phyloP scores from a whole-genome alignment of 2,329 filamentous ascomycete genomes.

The Cercospora citrullina region DNA sequence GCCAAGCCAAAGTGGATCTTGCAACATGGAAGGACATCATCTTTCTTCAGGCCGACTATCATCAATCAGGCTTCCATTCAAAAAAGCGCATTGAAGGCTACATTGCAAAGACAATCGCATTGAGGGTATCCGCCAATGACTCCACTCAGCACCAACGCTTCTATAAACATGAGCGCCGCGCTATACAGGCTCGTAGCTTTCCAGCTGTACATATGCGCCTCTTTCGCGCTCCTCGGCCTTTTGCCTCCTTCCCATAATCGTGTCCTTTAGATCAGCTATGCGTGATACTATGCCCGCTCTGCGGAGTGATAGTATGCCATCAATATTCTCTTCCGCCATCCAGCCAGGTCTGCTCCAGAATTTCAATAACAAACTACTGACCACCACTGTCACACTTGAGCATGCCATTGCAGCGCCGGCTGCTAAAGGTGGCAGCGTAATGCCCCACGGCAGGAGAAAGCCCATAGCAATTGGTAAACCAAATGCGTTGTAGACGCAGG shows the following conservation, averaged over 20 bases:
- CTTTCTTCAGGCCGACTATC: too few relatives aligned
- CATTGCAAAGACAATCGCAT: background rate
- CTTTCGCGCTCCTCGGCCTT: conserved; percentile 40
- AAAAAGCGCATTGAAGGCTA: background rate
- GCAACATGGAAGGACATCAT: background rate
- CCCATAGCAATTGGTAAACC: conserved; percentile 97
- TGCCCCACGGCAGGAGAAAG: conserved; percentile 84
- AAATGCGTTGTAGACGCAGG: conserved; percentile 87
- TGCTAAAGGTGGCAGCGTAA: conserved; percentile 88
- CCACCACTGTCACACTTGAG: conserved; percentile 86
- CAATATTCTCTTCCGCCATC: conserved; percentile 57
- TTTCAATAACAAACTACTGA: conserved; percentile 78
- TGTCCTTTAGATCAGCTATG: conserved; percentile 23
- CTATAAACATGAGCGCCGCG: background rate
- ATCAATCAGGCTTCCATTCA: background rate
- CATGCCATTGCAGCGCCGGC: conserved; percentile 92
- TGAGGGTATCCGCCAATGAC: conserved; percentile 11
- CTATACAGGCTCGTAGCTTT: conserved; percentile 33
- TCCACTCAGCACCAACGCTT: conserved; percentile 10
- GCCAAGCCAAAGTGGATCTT: conserved; percentile 1
- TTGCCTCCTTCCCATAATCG: conserved; percentile 34
- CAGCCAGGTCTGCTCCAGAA: conserved; percentile 81
- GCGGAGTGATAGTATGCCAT: conserved; percentile 11
- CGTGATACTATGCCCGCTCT: conserved; percentile 14
- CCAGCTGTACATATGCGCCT: conserved; percentile 49